Evolutionary conservation across 2,329 filamentous ascomycete genomes (phyloP), one percentile per base, ranked within the genome.

Genomic region (Karstenula rhodostoma): DNA sequence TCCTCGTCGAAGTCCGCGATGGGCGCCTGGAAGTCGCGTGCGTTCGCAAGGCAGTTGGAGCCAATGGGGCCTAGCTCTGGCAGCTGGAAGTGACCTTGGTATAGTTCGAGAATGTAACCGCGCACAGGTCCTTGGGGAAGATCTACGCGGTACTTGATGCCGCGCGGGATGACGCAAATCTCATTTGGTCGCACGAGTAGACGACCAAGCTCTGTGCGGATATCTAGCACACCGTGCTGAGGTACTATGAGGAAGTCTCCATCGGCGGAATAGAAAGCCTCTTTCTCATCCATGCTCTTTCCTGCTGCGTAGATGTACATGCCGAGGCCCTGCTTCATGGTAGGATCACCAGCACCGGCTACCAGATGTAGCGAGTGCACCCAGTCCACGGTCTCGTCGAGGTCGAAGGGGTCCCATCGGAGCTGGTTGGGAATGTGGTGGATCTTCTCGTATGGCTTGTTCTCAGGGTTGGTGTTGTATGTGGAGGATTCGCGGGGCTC

Each of bases 201-300:
- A 27, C 82, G 82, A 4, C 89, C 89, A 17, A 90, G 83, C 69
- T 91, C 89, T 2, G 89, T 91, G 69, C 89, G 87, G 48, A 91
- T 87, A 65, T 90, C 86, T 1, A 91, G 80, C 0, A 84, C 80
- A 13, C 89, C 89, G 64, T 88, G 83, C 61, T 91, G 89, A 0
- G 85, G 87, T 2, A 90, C 82, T 49, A 91, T 88, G 55, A 90
- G 78, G 61, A 89, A 84, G 71, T 91, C 89, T 17, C 89, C 89
- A 61, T 91, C 89, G 0, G 92, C 90, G 3, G 90, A 94, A 82
- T 94, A 96, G 76, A 94, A 96, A 0, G 92, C 92, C 52, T 89
- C 83, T 42, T 86, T 85, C n/a, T 83, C 79, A 51, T 83, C 83
- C 93, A 97, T 96, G 72, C 89, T 88, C 74, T 86, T 89, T 22